Base-by-base conservation (phyloP, 495 filamentous ascomycete species). In the Parmelia sp. region DNA sequence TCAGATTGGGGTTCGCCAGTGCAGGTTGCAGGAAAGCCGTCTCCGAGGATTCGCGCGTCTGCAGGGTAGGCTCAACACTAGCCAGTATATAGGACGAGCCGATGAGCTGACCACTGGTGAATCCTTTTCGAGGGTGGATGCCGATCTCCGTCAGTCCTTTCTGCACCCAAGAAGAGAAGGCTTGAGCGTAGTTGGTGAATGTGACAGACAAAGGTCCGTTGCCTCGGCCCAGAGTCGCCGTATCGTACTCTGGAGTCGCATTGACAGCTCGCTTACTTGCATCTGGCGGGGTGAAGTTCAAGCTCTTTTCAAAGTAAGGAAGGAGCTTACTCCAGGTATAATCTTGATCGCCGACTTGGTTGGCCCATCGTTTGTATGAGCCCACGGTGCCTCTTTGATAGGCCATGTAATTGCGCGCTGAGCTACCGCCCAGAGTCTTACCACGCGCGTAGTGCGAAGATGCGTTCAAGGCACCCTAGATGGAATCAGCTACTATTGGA, bases 351-450 rank as follows among this genome's bases (percentile, higher is more conserved):
- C 79, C 78, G 5, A 87, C 83, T 2, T 62, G 44, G 36, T 83
- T 76, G 0, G 85, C 85, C 85, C 84, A 88, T 66, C 72, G 65
- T 19, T 83, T 70, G 66, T 78, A 78, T 1, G 81, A 69, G 0
- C 74, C 77, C 10, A 62, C 67, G 0, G 76, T 80, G 0, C 71
- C 73, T 3, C 80, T 66, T 29, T 70, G 66, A 23, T 72, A 73
- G 23, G 53, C 61, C 66, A 71, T 62, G 47, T 61, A 68, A 58
- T 71, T 72, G 21, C 66, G 27, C 12, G 62, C 68, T 29, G 64
- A 62, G 37, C 66, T 60, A 0, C 81, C 80, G 10, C 80, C 80
- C 3, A 82, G 71, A 11, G 68, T 72, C 62, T 79, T 82, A 11
- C 74, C 79, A 1, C 71, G 67, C 6, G 75, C 68, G 70, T 79